Evolutionary conservation across 106 monocot species (phyloP).

Genomic region (Phalaenopsis aphrodite): DNA sequence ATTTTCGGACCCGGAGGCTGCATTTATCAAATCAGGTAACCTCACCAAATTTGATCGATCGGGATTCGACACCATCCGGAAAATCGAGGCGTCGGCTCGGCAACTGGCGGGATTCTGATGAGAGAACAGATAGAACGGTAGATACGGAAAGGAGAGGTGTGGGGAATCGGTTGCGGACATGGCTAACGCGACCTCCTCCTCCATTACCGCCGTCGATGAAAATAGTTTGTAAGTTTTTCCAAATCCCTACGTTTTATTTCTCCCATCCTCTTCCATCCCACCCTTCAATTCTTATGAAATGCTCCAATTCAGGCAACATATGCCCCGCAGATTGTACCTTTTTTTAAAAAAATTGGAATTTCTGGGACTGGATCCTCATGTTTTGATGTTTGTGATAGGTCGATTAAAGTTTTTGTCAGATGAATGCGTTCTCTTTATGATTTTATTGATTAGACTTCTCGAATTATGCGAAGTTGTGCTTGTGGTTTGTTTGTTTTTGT

Average conservation of each 20-base stretch:
- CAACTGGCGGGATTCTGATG: neutral
- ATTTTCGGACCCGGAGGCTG: too few species aligned
- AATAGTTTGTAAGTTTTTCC: constrained; percentile 36
- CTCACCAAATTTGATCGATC: neutral
- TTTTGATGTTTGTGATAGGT: neutral
- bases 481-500: neutral
- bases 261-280: neutral
- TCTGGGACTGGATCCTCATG: neutral
- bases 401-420: neutral
- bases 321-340: neutral
- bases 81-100: neutral
- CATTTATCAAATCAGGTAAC: too few species aligned
- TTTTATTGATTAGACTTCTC: neutral
- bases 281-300: neutral
- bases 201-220: constrained; percentile 31
- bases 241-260: neutral
- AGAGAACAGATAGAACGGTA: neutral
- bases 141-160: neutral
- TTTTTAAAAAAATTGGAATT: neutral
- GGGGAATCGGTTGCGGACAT: constrained; percentile 6
- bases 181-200: constrained; percentile 13
- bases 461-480: neutral
- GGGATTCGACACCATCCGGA: neutral
- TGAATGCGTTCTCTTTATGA: neutral
- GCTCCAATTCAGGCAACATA: neutral